A percentile compares a stretch with the other conserved stretches of the same genome.
phyloP scores from a whole-genome alignment of 352 stramenopile genomes.

The Aphanomyces stellatus region DNA sequence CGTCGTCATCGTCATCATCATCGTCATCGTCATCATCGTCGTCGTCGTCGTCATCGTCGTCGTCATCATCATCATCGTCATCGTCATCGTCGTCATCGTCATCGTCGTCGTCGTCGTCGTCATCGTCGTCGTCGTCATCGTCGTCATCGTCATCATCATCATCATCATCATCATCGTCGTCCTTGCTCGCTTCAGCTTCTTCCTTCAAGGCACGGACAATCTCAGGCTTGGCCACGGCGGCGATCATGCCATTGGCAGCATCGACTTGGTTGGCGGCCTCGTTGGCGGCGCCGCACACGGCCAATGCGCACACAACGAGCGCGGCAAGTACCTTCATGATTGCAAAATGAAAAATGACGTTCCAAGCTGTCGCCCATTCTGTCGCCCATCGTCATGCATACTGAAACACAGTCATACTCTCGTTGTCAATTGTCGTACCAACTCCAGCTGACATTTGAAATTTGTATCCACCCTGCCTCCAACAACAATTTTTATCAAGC shows the following conservation, averaged over 20 bases:
- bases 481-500: neutral
- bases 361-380: neutral
- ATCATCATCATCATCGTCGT: neutral
- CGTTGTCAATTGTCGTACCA: neutral
- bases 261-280: neutral
- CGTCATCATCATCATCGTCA: slow-evolving; percentile 8
- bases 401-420: neutral
- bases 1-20: slow-evolving; percentile 6
- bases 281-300: neutral
- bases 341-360: neutral
- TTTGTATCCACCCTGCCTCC: neutral
- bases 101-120: neutral
- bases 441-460: neutral
- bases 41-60: neutral
- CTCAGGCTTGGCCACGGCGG: neutral
- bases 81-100: slow-evolving; percentile 1
- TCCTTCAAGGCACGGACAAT: neutral
- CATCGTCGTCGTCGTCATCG: neutral
- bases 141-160: slow-evolving; percentile 5
- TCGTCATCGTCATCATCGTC: slow-evolving; percentile 9
- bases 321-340: neutral
- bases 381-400: neutral
- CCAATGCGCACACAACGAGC: neutral
- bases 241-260: neutral
- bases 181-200: neutral